phyloP scores from a whole-genome alignment of 73 alveolate genomes.

The Paramecium sonneborni region DNA sequence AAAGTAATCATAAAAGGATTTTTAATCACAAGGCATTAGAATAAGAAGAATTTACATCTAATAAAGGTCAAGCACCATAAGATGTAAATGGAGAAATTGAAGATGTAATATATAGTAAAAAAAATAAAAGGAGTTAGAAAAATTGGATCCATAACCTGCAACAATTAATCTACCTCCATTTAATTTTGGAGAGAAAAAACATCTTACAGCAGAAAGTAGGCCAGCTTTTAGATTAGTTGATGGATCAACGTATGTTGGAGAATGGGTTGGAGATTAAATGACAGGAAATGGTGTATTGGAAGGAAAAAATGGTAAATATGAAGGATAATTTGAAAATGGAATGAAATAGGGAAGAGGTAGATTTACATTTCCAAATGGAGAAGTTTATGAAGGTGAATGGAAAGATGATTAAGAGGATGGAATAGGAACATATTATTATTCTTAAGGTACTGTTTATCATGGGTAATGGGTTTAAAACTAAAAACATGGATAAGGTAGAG shows the following conservation, averaged over 20 bases:
- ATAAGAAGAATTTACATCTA: neutral
- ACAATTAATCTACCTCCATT: conserved; percentile 22
- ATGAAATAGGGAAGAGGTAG: conserved; percentile 70
- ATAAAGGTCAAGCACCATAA: neutral
- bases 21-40: neutral
- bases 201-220: neutral
- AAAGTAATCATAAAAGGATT: neutral
- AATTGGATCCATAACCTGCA: neutral
- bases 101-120: neutral
- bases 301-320: conserved; percentile 56
- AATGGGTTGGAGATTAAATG: conserved; percentile 43
- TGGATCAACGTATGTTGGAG: conserved; percentile 57
- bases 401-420: conserved; percentile 69
- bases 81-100: neutral
- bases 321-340: conserved; percentile 67
- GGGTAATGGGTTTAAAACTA: conserved; percentile 56
- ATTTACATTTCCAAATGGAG: conserved; percentile 25
- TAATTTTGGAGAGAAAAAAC: conserved; percentile 12
- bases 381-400: conserved; percentile 69
- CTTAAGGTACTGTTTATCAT: conserved; percentile 63
- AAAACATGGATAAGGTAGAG: conserved; percentile 63
- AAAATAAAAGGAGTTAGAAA: neutral
- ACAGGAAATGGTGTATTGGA: conserved; percentile 35
- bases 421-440: conserved; percentile 70
- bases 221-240: conserved; percentile 33